Conservation (phyloP, 306 rosid species). For the Myrica gale region DNA sequence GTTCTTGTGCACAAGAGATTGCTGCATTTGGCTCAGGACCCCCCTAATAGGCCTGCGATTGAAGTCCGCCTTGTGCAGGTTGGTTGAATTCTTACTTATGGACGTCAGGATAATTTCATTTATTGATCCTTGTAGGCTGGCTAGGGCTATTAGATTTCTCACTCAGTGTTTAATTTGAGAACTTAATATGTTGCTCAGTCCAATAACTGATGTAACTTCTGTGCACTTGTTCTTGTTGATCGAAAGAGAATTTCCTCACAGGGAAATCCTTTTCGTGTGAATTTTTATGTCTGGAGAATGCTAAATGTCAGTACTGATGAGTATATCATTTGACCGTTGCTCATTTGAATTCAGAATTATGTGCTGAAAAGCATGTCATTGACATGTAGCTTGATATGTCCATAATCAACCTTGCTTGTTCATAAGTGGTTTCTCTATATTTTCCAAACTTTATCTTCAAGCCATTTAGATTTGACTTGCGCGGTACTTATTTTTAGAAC, state of each 20-base stretch:
- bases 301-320: not conserved
- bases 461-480: conserved; percentile 11
- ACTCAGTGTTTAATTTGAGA: not conserved
- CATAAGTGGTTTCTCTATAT: conserved; percentile 3
- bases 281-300: conserved; percentile 1
- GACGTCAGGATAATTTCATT: conserved; percentile 8
- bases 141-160: not conserved
- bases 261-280: not conserved
- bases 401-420: conserved; percentile 9
- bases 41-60: conserved; percentile 82
- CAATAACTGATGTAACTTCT: not conserved
- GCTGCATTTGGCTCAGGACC: conserved; percentile 82
- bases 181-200: not conserved
- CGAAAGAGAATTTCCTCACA: not conserved
- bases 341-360: not conserved
- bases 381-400: conserved; percentile 5
- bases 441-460: conserved; percentile 4
- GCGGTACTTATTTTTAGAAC: not conserved
- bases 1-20: conserved; percentile 93
- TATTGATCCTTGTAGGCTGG: conserved; percentile 10
- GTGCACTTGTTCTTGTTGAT: not conserved
- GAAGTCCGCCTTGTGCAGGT: conserved; percentile 99
- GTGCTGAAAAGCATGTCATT: not conserved
- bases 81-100: conserved; percentile 11
- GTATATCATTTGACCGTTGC: no score